Base-by-base conservation (phyloP, 2,329 filamentous ascomycete species). In the Colletotrichum trifolii region DNA sequence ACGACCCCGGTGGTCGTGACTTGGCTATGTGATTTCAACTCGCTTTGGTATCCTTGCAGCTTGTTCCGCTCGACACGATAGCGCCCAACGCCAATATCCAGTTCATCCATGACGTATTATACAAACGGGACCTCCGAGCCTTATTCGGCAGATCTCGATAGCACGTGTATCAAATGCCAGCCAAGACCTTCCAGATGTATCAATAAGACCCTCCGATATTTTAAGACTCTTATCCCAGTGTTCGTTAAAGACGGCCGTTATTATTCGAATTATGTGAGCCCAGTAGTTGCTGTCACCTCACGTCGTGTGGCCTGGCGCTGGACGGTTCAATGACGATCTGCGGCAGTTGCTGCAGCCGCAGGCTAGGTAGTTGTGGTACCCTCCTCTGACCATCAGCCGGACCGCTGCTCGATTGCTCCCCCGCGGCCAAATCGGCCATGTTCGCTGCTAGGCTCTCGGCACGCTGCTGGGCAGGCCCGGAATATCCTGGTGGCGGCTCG, bases 271-370 rank as follows among this genome's bases (percentile, higher is more conserved):
- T 40, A 25, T 38, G n/a, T 52, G 25, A 42, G 13, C 34, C 36
- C 36, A 34, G 46, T 11, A 6, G 9, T n/a, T 25, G 6, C 25
- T 8, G 40, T 50, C 54, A 66, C 54, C 64, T 66, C 36, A 64
- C 66, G 35, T 67, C 66, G 13, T 54, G 50, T 36, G 67, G 61
- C 35, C 60, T 65, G 38, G 67, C 67, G 43, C 77, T 81, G 33
- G 81, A 83, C n/a, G 84, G 83, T 70, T 89, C 83, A 52, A 88
- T 83, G 34, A 88, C 82, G 71, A 89, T 89, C 68, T 83, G 82
- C 3, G 87, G 87, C 34, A 89, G 73, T 35, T 72, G 73, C 15
- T 74, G 71, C 38, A 88, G 76, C 52, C 81, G 79, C 68, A 89
- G 70, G 69, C 82, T 87, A 2, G 86, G 85, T 52, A 88, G 74